Evolutionary conservation across 179 eudicot genomes (phyloP), one percentile per base, ranked within the genome.

Genomic region (Drosera spatulata): DNA sequence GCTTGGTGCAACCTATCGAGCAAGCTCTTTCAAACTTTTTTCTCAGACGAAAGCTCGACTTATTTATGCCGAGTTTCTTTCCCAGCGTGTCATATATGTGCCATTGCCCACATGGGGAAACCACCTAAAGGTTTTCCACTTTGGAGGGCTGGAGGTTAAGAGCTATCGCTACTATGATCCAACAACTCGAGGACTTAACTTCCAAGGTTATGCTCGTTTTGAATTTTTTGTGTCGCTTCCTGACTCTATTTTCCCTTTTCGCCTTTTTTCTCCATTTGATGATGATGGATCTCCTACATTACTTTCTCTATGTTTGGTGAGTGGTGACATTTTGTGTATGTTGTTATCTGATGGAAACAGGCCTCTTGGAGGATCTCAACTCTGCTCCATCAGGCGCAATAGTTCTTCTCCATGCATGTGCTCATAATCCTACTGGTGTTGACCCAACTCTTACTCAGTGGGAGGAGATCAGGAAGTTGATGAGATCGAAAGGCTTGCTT

Each of bases 361-460:
- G 99, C 65, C 84, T 93, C 67, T 47, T 84, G 55, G 95, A 88
- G 67, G 99, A 93, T 79, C 83, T 93, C 63, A 78, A 86, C 66
- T 84, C 96, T 66, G 99, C 96, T 79, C 86, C 90, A 41, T 65
- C 74, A 1, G 96, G 96, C 75, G 87, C 96, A 45, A 75, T 93
- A 71, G 95, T 93, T 71, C 95, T 93, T 62, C 78, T 78, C 58
- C 82, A 78, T 66, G 82, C 82, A 66, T 78, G 82, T 63, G 82
- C 82, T 59, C 82, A 78, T 63, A 78, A 78, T 63, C 82, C 82
- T 44, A 78, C 82, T 48, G 82, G 82, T 54, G 79, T 78, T 45
- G 82, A 78, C 67, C 82, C 82, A 46, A 75, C 82, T 53, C 60
- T 61, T 10, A 79, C 69, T 59, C 80, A 78, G 55, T 78, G 82